Evolutionary conservation across 164 flowering plant genomes (phyloP).

Genomic region (Saururus chinensis): DNA sequence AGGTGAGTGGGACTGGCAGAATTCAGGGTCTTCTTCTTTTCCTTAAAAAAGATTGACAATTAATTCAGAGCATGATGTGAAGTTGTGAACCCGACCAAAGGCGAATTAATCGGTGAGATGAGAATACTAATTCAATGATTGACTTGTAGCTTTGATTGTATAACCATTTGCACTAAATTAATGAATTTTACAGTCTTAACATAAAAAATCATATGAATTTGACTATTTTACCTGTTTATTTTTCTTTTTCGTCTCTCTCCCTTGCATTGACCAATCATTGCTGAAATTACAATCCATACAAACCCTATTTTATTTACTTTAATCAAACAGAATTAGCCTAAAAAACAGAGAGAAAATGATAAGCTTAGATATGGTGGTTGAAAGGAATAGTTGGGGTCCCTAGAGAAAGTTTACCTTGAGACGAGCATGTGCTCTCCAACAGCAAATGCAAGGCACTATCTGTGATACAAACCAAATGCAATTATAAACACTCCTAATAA

Average conservation of each 20-base stretch:
- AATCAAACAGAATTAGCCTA: too few species aligned
- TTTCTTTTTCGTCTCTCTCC: background rate
- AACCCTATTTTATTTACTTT: background rate
- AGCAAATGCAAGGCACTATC: constrained; percentile 16
- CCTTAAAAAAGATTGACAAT: too few species aligned
- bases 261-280: background rate
- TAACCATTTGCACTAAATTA: background rate
- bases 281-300: background rate
- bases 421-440: constrained; percentile 18
- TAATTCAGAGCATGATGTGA: background rate
- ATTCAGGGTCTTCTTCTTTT: too few species aligned
- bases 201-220: background rate
- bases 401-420: background rate
- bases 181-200: background rate
- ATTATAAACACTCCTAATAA: background rate
- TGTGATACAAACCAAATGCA: constrained; percentile 4
- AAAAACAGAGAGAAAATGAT: too few species aligned
- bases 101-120: background rate
- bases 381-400: background rate
- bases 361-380: background rate
- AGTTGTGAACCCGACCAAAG: background rate
- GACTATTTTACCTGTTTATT: background rate
- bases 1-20: background rate
- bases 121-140: constrained; percentile 4
- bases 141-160: background rate